phyloP scores from a whole-genome alignment of 139 green algal genomes.

The Desmodesmus armatus region DNA sequence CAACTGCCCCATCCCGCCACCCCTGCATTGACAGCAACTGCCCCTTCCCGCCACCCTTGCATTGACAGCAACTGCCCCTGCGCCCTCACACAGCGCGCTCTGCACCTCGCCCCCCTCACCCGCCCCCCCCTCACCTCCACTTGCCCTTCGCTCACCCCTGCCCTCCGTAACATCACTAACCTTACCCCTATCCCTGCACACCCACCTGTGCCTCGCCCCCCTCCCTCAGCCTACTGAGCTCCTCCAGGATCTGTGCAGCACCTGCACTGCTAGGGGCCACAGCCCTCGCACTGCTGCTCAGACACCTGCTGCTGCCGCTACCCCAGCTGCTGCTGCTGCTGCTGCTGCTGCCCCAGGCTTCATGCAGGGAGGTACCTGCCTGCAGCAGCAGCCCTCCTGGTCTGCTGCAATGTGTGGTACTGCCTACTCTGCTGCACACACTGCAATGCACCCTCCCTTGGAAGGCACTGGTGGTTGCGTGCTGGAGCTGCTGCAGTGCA shows the following conservation, averaged over 20 bases:
- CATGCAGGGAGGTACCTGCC: not conserved
- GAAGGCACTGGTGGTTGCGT: too few relatives aligned
- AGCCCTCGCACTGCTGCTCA: conserved; percentile 1
- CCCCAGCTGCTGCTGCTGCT: not conserved
- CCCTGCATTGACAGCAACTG: too few relatives aligned
- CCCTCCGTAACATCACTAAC: too few relatives aligned
- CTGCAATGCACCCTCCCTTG: not conserved
- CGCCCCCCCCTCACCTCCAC: too few relatives aligned
- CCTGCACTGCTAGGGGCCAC: not conserved
- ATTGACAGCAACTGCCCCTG: too few relatives aligned
- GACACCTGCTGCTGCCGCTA: not conserved
- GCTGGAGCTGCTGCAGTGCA: conserved; percentile 1
- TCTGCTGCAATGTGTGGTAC: not conserved
- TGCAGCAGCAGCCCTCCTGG: not conserved
- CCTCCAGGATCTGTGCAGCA: conserved; percentile 21
- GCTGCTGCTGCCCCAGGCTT: not conserved
- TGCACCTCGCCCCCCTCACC: too few relatives aligned
- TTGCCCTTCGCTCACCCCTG: too few relatives aligned
- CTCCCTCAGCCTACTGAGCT: too few relatives aligned
- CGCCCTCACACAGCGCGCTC: too few relatives aligned
- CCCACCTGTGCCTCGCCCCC: conserved; percentile 25
- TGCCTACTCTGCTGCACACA: not conserved
- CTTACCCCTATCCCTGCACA: too few relatives aligned
- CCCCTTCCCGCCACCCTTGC: too few relatives aligned
- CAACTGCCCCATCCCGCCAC: too few relatives aligned